These are phyloP conservation scores for Epicoccum sorghinum DNA, from an alignment of 2,329 filamentous ascomycete genomes.

Conservation along the genomic window DNA sequence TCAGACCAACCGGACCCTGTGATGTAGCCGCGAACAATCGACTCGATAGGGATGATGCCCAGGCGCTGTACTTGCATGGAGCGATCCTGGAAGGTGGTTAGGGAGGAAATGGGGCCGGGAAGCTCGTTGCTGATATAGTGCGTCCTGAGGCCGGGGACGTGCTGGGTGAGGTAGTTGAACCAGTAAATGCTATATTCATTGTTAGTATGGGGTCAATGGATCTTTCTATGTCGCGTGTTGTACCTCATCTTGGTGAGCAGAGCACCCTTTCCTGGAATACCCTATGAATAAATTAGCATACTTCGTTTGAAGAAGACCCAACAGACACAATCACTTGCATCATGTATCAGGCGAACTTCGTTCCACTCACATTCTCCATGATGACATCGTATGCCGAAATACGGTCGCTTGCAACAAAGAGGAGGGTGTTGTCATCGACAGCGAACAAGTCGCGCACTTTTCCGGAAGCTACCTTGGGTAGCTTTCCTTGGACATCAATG, in stretches of 20 bases:
- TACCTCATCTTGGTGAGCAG: constrained; percentile 70
- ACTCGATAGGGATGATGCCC: constrained; percentile 78
- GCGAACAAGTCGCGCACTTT: constrained; percentile 86
- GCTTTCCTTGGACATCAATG: constrained; percentile 44
- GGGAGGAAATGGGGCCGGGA: constrained; percentile 49
- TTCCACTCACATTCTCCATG: constrained; percentile 70
- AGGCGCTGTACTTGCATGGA: constrained; percentile 79
- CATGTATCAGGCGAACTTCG: not conserved
- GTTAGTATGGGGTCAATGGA: not conserved
- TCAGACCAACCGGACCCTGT: constrained; percentile 85
- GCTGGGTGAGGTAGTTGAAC: constrained; percentile 66
- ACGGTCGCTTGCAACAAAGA: constrained; percentile 86
- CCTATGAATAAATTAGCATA: constrained; percentile 51
- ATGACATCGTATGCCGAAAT: constrained; percentile 96
- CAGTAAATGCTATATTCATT: constrained; percentile 58
- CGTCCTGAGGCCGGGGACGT: constrained; percentile 64
- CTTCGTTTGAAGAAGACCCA: not conserved
- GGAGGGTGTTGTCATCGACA: constrained; percentile 71
- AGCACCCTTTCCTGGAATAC: constrained; percentile 70
- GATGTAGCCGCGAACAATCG: constrained; percentile 88
- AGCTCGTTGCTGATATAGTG: constrained; percentile 68
- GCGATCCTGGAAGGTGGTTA: constrained; percentile 63
- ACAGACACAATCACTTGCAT: not conserved
- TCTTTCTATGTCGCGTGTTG: not conserved
- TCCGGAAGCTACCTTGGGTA: constrained; percentile 61